phyloP scores from a whole-genome alignment of 768 basidiomycete genomes.

The Hygrophorus pudorinus region DNA sequence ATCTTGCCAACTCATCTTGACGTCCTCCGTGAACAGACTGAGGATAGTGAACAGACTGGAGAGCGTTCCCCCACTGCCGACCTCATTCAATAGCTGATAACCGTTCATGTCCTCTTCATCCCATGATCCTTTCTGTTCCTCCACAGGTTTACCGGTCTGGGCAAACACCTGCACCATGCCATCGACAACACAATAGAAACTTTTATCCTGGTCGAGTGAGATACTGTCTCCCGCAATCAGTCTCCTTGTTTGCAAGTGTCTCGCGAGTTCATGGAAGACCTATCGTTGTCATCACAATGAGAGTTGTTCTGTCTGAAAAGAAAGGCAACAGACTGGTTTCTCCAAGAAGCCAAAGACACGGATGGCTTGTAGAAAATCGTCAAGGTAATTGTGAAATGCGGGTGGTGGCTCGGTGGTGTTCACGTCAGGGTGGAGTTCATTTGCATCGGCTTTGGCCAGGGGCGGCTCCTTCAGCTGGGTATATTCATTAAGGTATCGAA shows the following conservation, averaged over 20 bases:
- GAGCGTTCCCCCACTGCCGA: conserved; percentile 89
- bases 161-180: conserved; percentile 95
- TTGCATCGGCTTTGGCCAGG: conserved; percentile 71
- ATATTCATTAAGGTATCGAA: conserved; percentile 68
- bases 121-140: conserved; percentile 47
- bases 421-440: conserved; percentile 87
- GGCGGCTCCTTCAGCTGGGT: conserved; percentile 74
- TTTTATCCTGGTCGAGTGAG: conserved; percentile 83
- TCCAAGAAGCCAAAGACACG: conserved; percentile 95
- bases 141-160: conserved; percentile 44
- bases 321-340: conserved; percentile 62
- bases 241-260: conserved; percentile 92
- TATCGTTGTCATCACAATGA: conserved; percentile 17
- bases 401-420: conserved; percentile 64
- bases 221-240: conserved; percentile 93
- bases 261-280: conserved; percentile 96
- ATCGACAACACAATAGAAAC: conserved; percentile 97
- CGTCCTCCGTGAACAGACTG: conserved; percentile 91
- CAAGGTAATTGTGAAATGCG: conserved; percentile 90
- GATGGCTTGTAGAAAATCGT: conserved; percentile 94
- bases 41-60: conserved; percentile 96
- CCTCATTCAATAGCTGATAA: conserved; percentile 93
- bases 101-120: conserved; percentile 89
- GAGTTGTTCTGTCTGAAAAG: neutral
- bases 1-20: conserved; percentile 88